A percentile compares a stretch with the other conserved stretches of the same genome.
Conservation (phyloP, 2,329 filamentous ascomycete species). For the Ascochyta lentis region DNA sequence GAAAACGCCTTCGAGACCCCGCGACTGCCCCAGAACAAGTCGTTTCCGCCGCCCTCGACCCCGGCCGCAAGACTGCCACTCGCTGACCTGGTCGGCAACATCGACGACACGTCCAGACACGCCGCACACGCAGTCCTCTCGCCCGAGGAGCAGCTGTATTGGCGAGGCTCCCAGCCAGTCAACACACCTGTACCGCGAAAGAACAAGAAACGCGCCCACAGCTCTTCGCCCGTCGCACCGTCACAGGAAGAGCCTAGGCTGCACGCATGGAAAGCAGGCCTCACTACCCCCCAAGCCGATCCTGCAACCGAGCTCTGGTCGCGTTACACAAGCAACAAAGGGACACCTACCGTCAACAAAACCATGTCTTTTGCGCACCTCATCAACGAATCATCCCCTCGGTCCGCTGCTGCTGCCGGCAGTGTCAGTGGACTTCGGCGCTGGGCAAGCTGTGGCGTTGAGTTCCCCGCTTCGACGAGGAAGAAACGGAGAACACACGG, state of each 20-base stretch:
- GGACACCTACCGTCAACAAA: conserved; percentile 45
- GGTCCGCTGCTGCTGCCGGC: conserved; percentile 53
- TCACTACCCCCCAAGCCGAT: conserved; percentile 55
- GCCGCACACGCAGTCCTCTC: conserved; percentile 58
- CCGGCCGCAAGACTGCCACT: conserved; percentile 65
- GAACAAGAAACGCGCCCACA: conserved; percentile 54
- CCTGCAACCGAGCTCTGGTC: conserved; percentile 57
- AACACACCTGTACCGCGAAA: conserved; percentile 52
- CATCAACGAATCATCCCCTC: conserved; percentile 55
- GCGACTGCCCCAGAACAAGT: conserved; percentile 32
- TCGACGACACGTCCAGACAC: conserved; percentile 61
- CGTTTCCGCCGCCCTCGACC: conserved; percentile 60
- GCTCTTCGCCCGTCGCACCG: conserved; percentile 53
- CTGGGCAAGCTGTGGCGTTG: conserved; percentile 59
- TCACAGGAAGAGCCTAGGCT: conserved; percentile 49
- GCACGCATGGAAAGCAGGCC: conserved; percentile 30
- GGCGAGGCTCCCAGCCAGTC: conserved; percentile 59
- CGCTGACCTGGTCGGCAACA: conserved; percentile 67
- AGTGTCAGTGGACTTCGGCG: conserved; percentile 55
- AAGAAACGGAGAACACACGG: conserved; percentile 51
- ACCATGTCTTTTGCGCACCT: conserved; percentile 53
- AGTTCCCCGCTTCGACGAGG: conserved; percentile 53
- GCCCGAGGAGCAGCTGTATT: conserved; percentile 67
- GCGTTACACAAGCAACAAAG: conserved; percentile 51
- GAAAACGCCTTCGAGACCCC: conserved; percentile 36